Base-by-base conservation (phyloP, 75 land plant genomes). In the Picea glauca region DNA sequence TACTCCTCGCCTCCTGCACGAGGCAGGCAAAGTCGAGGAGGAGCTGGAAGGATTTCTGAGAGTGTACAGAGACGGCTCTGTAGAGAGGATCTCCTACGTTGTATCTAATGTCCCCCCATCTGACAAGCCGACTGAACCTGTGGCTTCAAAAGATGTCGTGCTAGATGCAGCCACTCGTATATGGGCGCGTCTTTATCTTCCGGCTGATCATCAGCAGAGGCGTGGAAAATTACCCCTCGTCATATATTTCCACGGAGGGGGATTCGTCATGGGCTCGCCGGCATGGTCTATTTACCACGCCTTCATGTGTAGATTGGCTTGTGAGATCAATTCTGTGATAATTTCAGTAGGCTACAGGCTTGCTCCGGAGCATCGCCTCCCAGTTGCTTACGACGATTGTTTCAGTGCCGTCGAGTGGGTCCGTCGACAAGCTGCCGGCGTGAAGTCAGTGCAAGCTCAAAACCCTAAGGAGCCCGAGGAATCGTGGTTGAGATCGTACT, bases 171-270 rank as follows among this genome's bases (percentile, higher is more conserved):
- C 26, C 61, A 78, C 80, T 13, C 78, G 76, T 43, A 60, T 90
- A 13, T 90, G 89, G 92, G 90, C 88, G 12, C 85, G 88, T 58
- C 50, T 85, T 20, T 87, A 87, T 72, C 76, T 75, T 20, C 89
- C 91, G 58, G 83, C 38, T 4, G 50, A 58, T 43, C 62, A 0
- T 0, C 26, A 7, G 0, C 54, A 11, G 4, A 23, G 57, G 5
- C 2, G n/a, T 3, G 23, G 4, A 1, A 75, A 15, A 35, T 67
- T 90, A 18, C 94, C 94, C 0, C 76, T 92, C 6, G 13, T 88
- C 30, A 73, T 92, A n/a, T 91, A 88, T 72, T 92, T 86, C 82
- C 94, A 92, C 63, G 94, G 94, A 3, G 94, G 94, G 5, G 94
- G 87, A 26, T 90, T 92, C 46, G 87, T 83, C 61, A 40, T 86